Evolutionary conservation across 2,329 filamentous ascomycete genomes (phyloP).

Genomic region (Chaetomiaceae sp.): DNA sequence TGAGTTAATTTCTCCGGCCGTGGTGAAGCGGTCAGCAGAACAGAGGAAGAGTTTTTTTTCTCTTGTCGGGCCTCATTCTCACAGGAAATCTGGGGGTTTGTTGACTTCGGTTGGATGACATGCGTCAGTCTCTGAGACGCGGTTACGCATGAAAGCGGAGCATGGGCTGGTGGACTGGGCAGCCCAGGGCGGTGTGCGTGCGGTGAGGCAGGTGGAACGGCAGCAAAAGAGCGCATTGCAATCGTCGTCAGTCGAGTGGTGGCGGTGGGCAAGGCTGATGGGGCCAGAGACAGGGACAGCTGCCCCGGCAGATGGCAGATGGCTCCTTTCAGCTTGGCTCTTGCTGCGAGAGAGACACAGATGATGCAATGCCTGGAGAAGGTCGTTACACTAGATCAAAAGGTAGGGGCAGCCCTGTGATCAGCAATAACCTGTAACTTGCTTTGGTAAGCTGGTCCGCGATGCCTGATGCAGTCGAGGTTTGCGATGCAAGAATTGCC

Average conservation of each 20-base stretch:
- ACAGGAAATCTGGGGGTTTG: no score
- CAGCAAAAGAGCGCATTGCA: not conserved
- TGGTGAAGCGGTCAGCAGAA: not conserved
- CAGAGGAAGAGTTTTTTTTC: no score
- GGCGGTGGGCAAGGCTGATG: not conserved
- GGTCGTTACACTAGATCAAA: no score
- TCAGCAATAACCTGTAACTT: no score
- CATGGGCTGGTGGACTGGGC: no score
- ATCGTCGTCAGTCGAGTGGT: no score
- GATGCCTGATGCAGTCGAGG: not conserved
- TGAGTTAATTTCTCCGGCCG: no score
- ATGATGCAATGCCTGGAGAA: not conserved
- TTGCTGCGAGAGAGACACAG: not conserved
- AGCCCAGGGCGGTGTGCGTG: constrained; percentile 1
- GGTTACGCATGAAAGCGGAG: constrained; percentile 8
- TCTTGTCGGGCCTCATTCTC: not conserved
- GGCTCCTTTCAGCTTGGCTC: not conserved
- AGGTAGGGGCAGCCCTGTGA: no score
- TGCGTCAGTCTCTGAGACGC: constrained; percentile 4
- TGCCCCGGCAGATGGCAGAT: constrained; percentile 4
- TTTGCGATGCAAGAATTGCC: not conserved
- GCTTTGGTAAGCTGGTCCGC: not conserved
- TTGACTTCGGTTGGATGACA: constrained; percentile 7
- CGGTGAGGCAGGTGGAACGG: constrained; percentile 8
- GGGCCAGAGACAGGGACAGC: not conserved